A percentile compares a stretch with the other conserved stretches of the same genome.
Evolutionary conservation across 2,329 filamentous ascomycete species (phyloP).

Genomic region (Aspergillus terreus): DNA sequence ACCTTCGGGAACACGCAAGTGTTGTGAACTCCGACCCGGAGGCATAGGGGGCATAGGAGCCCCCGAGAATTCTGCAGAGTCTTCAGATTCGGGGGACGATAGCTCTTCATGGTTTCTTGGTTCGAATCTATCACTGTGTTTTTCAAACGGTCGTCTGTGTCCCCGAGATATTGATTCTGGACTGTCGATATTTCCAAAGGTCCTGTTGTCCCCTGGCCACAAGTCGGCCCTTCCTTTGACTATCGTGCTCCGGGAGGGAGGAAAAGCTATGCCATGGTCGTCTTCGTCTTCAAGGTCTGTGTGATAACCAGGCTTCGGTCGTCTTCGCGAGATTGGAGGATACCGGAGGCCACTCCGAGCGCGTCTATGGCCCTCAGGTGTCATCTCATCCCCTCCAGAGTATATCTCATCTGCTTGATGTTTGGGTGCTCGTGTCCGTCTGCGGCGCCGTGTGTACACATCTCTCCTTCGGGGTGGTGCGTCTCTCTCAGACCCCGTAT

Average conservation of each 20-base stretch:
- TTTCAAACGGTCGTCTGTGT: constrained; percentile 14
- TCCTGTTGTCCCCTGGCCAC: no score
- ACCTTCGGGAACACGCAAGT: constrained; percentile 82
- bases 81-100: constrained; percentile 44
- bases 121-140: neutral
- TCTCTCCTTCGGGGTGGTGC: constrained; percentile 2
- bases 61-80: constrained; percentile 59
- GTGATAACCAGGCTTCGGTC: constrained; percentile 12
- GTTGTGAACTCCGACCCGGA: constrained; percentile 85
- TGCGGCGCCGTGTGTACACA: constrained; percentile 6
- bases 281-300: constrained; percentile 9
- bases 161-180: constrained; percentile 19
- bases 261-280: constrained; percentile 14
- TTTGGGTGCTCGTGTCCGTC: constrained; percentile 1
- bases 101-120: neutral
- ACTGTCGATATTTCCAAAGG: no score
- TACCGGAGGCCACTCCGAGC: constrained; percentile 4
- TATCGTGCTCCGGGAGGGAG: constrained; percentile 16
- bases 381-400: neutral
- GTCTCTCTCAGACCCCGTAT: constrained; percentile 14
- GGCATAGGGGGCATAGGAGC: constrained; percentile 69
- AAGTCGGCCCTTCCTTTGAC: constrained; percentile 8
- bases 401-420: constrained; percentile 7
- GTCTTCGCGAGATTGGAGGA: constrained; percentile 6
- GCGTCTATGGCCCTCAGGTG: constrained; percentile 7